Percentiles rank a stretch among this genome's conserved stretches.
These are phyloP conservation scores for Microdochium trichocladiopsis DNA, from an alignment of 2,329 filamentous ascomycete genomes.

Conservation along the genomic window DNA sequence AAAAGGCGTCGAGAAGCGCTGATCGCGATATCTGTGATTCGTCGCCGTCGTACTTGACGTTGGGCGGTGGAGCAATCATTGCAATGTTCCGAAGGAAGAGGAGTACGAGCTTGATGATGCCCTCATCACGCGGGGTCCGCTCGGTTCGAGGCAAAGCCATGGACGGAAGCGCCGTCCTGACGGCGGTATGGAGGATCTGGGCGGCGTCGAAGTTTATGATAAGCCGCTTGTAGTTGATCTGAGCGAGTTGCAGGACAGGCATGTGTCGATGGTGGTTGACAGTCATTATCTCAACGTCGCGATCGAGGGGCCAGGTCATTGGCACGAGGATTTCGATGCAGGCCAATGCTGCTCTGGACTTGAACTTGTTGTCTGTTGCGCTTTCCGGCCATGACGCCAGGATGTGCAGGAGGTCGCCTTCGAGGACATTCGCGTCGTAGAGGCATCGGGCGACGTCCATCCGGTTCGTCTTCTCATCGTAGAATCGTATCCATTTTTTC, in stretches of 20 bases:
- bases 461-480: conserved; percentile 87
- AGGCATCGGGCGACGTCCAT: conserved; percentile 93
- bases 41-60: conserved; percentile 74
- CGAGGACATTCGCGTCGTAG: conserved; percentile 85
- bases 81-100: conserved; percentile 87
- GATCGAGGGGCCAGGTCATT: conserved; percentile 88
- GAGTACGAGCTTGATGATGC: conserved; percentile 83
- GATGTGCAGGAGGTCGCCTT: conserved; percentile 84
- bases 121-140: conserved; percentile 73
- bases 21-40: conserved; percentile 85
- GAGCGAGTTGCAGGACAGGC: conserved; percentile 80
- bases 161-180: conserved; percentile 75
- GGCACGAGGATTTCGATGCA: conserved; percentile 88
- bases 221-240: conserved; percentile 82
- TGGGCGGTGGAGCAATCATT: conserved; percentile 70
- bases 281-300: conserved; percentile 73
- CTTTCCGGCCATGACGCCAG: conserved; percentile 74
- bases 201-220: conserved; percentile 78
- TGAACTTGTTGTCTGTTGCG: conserved; percentile 64
- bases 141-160: conserved; percentile 76
- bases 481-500: conserved; percentile 90
- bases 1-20: conserved; percentile 80
- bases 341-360: conserved; percentile 72
- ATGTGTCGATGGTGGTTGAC: conserved; percentile 89
- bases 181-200: conserved; percentile 70